Evolutionary conservation across 116 monocot species (phyloP).

Genomic region (Cymodocea nodosa): DNA sequence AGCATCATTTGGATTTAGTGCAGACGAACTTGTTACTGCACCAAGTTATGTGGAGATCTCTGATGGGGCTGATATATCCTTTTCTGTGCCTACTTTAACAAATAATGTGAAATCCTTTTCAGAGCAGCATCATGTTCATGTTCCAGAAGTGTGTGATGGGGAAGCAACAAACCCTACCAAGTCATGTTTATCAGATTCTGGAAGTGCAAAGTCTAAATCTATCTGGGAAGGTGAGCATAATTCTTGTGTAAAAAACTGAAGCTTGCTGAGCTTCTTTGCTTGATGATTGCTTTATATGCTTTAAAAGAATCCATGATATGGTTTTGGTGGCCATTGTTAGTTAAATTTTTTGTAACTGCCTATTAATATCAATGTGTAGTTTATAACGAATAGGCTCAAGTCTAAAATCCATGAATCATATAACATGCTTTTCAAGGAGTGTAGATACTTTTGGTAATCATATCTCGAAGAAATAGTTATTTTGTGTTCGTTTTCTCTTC

Average conservation of each 20-base stretch:
- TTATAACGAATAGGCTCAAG: too few relatives aligned
- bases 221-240: constrained; percentile 4
- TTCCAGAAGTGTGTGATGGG: constrained; percentile 35
- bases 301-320: too few relatives aligned
- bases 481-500: too few relatives aligned
- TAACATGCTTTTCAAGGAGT: too few relatives aligned
- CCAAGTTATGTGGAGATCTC: constrained; percentile 59
- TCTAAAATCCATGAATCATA: too few relatives aligned
- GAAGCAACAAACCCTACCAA: not conserved
- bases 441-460: too few relatives aligned
- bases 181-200: not conserved
- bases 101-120: constrained; percentile 18
- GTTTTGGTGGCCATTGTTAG: too few relatives aligned
- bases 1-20: constrained; percentile 95
- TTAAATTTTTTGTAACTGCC: too few relatives aligned
- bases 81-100: constrained; percentile 52
- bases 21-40: constrained; percentile 62
- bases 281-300: too few relatives aligned
- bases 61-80: constrained; percentile 50
- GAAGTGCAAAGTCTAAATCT: not conserved
- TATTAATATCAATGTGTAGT: too few relatives aligned
- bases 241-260: not conserved
- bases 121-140: constrained; percentile 28
- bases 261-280: too few relatives aligned
- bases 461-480: too few relatives aligned